Percentiles rank a stretch among this genome's conserved stretches.
Conservation (phyloP, 2,329 filamentous ascomycete species). For the Talaromyces sp. region DNA sequence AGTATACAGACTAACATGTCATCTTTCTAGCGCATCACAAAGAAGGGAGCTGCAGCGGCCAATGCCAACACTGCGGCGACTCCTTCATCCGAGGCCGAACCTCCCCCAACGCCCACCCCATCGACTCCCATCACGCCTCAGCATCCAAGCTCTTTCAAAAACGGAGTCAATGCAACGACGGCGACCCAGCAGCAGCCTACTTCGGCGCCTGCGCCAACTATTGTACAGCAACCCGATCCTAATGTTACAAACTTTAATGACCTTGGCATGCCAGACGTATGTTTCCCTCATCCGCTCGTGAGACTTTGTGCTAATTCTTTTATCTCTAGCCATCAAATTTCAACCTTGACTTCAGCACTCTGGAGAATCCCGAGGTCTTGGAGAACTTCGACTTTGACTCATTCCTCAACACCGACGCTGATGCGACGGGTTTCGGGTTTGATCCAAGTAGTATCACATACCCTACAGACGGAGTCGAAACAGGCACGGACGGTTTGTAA, state of each 20-base stretch:
- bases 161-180: slow-evolving; percentile 34
- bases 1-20: slow-evolving; percentile 13
- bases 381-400: slow-evolving; percentile 64
- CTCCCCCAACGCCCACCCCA: slow-evolving; percentile 47
- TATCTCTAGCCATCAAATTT: slow-evolving; percentile 30
- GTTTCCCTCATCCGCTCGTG: slow-evolving; percentile 16
- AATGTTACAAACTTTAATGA: slow-evolving; percentile 32
- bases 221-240: slow-evolving; percentile 36
- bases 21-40: slow-evolving; percentile 36
- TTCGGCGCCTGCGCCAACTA: slow-evolving; percentile 34
- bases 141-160: slow-evolving; percentile 45
- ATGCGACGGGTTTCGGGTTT: slow-evolving; percentile 42
- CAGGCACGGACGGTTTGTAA: slow-evolving; percentile 25
- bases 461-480: slow-evolving; percentile 42
- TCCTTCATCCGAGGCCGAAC: slow-evolving; percentile 45
- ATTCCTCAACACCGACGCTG: slow-evolving; percentile 58
- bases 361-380: slow-evolving; percentile 47
- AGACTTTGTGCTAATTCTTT: background rate
- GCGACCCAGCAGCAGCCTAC: slow-evolving; percentile 30
- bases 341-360: slow-evolving; percentile 43
- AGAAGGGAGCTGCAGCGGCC: slow-evolving; percentile 40
- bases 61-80: slow-evolving; percentile 42
- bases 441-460: slow-evolving; percentile 40
- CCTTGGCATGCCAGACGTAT: slow-evolving; percentile 38
- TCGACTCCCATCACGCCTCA: slow-evolving; percentile 49